These are phyloP conservation scores for Onygenales sp. DNA, from an alignment of 2,329 filamentous ascomycete genomes.

Conservation along the genomic window DNA sequence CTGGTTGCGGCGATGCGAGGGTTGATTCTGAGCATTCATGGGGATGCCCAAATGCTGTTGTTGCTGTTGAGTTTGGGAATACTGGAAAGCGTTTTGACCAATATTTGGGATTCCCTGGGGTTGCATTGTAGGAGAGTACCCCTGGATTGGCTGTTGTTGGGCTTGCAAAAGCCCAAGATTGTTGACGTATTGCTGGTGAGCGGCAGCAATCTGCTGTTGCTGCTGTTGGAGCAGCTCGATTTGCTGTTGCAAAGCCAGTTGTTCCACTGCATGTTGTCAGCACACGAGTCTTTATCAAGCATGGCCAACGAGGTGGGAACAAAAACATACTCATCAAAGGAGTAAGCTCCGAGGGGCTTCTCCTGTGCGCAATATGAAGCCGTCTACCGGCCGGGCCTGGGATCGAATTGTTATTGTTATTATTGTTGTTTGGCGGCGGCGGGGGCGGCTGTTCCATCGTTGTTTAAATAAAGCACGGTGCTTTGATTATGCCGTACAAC, in stretches of 20 bases:
- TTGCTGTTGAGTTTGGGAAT: slow-evolving; percentile 64
- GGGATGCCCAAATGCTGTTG: slow-evolving; percentile 37
- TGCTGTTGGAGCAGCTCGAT: slow-evolving; percentile 93
- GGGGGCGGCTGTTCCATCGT: background rate
- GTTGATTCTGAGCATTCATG: slow-evolving; percentile 68
- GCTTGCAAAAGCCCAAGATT: slow-evolving; percentile 78
- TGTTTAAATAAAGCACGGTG: background rate
- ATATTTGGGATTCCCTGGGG: slow-evolving; percentile 64
- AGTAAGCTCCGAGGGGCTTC: slow-evolving; percentile 87
- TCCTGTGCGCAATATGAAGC: slow-evolving; percentile 86
- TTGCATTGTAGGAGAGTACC: slow-evolving; percentile 66
- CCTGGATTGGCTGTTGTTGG: slow-evolving; percentile 66
- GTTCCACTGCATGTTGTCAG: slow-evolving; percentile 59
- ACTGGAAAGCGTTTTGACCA: slow-evolving; percentile 68
- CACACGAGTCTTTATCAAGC: background rate
- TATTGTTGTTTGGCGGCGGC: slow-evolving; percentile 40
- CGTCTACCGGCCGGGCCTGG: slow-evolving; percentile 68
- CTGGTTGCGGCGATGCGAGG: slow-evolving; percentile 93
- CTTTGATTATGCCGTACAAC: slow-evolving; percentile 1
- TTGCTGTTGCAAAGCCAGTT: slow-evolving; percentile 88
- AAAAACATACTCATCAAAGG: slow-evolving; percentile 82
- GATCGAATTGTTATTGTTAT: slow-evolving; percentile 42
- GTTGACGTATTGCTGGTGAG: slow-evolving; percentile 94
- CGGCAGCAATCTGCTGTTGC: slow-evolving; percentile 93
- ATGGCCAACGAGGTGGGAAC: slow-evolving; percentile 1